These are phyloP conservation scores for Dentipellis fragilis DNA, from an alignment of 768 basidiomycete genomes.

Conservation along the genomic window DNA sequence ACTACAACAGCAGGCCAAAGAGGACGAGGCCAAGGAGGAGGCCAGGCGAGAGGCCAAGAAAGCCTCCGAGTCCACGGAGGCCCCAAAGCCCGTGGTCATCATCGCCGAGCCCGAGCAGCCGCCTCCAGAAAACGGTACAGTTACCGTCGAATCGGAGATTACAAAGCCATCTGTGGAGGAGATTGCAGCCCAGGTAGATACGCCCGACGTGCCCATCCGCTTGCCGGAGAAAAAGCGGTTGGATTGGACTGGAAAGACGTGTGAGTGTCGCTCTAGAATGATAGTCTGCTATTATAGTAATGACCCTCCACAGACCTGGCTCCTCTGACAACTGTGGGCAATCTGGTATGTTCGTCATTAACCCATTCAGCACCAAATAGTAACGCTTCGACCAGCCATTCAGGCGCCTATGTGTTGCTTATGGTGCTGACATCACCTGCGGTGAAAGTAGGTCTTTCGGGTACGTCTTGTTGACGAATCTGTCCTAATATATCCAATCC, in stretches of 20 bases:
- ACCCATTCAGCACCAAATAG: not conserved
- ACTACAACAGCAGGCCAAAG: constrained; percentile 21
- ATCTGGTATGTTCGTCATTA: constrained; percentile 48
- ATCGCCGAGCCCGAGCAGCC: constrained; percentile 8
- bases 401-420: constrained; percentile 75
- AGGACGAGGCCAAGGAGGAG: not conserved
- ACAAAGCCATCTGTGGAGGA: constrained; percentile 17
- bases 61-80: not conserved
- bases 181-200: constrained; percentile 31
- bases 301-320: constrained; percentile 37
- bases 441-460: constrained; percentile 67
- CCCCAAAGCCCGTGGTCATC: not conserved
- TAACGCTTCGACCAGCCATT: constrained; percentile 56
- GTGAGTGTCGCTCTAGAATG: constrained; percentile 24
- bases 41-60: no score
- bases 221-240: constrained; percentile 81
- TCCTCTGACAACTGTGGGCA: constrained; percentile 92
- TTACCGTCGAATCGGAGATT: not conserved
- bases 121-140: not conserved
- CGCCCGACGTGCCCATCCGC: constrained; percentile 60
- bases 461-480: not conserved
- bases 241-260: constrained; percentile 81
- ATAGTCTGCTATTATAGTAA: constrained; percentile 24
- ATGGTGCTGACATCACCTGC: constrained; percentile 91
- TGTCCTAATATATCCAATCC: not conserved